A percentile compares a stretch with the other conserved stretches of the same genome.
phyloP scores from a whole-genome alignment of 371 early-diverging fungal species.

The Smittium culicis region DNA sequence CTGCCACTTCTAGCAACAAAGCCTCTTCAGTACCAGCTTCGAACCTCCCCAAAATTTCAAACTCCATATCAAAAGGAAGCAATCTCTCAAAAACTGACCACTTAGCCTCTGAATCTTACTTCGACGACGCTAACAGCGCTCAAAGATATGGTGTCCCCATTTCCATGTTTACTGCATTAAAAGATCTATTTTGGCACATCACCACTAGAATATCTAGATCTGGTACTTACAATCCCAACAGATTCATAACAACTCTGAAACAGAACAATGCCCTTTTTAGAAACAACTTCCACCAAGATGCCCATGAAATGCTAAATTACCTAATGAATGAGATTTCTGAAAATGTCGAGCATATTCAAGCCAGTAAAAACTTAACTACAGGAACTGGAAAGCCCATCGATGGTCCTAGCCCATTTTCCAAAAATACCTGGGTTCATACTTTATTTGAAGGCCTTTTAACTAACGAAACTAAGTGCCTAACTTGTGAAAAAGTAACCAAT shows the following conservation, averaged over 20 bases:
- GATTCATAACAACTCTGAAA: constrained; percentile 77
- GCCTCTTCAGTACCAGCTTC: constrained; percentile 21
- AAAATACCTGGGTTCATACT: constrained; percentile 85
- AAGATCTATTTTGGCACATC: constrained; percentile 77
- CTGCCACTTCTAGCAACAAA: constrained; percentile 23
- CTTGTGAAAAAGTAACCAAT: constrained; percentile 90
- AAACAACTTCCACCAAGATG: constrained; percentile 90
- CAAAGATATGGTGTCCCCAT: constrained; percentile 45
- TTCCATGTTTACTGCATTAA: constrained; percentile 66
- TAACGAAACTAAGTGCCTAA: constrained; percentile 90
- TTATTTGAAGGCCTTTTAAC: constrained; percentile 88
- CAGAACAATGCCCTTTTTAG: constrained; percentile 77
- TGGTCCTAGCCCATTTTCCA: constrained; percentile 13
- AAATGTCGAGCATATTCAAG: constrained; percentile 52
- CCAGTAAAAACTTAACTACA: constrained; percentile 15
- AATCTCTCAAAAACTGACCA: too few species aligned
- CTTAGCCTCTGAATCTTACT: constrained; percentile 2
- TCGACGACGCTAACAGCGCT: constrained; percentile 29
- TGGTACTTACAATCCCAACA: constrained; percentile 72
- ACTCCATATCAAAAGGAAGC: neutral
- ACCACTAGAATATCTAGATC: constrained; percentile 65
- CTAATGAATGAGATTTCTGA: constrained; percentile 82
- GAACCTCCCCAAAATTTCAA: constrained; percentile 13
- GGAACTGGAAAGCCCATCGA: constrained; percentile 19
- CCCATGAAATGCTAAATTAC: constrained; percentile 93